Conservation (phyloP, 148 eudicot genomes). For the Talinum fruticosum region DNA sequence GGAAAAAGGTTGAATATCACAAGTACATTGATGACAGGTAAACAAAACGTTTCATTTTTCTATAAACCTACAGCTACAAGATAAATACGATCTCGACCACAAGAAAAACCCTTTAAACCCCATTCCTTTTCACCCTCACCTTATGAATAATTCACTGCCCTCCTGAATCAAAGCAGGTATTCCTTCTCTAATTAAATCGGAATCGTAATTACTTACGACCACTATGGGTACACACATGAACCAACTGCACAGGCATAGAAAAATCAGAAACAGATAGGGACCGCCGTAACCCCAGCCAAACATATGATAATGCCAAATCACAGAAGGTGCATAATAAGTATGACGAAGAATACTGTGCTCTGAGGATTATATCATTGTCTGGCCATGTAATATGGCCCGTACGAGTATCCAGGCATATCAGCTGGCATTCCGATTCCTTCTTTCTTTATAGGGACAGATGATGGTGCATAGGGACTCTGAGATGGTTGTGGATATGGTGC, state of each 20-base stretch:
- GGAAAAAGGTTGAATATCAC: background rate
- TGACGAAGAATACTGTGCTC: background rate
- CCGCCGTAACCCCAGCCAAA: background rate
- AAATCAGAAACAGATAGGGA: background rate
- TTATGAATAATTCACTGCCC: background rate
- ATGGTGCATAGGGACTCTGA: slow-evolving; percentile 30
- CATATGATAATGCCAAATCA: background rate
- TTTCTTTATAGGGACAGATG: slow-evolving; percentile 29
- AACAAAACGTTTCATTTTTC: background rate
- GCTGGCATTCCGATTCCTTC: slow-evolving; percentile 33
- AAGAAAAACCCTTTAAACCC: slow-evolving; percentile 1
- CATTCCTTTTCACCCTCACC: background rate
- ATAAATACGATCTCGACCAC: background rate
- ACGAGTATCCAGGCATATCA: slow-evolving; percentile 37
- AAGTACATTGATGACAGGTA: background rate
- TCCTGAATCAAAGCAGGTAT: background rate
- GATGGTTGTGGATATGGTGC: slow-evolving; percentile 35
- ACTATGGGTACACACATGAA: background rate
- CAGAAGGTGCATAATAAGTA: background rate
- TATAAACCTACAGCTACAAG: background rate
- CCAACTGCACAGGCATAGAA: background rate
- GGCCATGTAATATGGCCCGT: slow-evolving; percentile 47
- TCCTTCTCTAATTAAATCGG: background rate
- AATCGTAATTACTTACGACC: background rate
- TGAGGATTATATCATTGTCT: slow-evolving; percentile 22